Percentiles rank a stretch among this genome's conserved stretches.
Conservation (phyloP, 257 asterid species). For the Oldenlandia corymbosa region DNA sequence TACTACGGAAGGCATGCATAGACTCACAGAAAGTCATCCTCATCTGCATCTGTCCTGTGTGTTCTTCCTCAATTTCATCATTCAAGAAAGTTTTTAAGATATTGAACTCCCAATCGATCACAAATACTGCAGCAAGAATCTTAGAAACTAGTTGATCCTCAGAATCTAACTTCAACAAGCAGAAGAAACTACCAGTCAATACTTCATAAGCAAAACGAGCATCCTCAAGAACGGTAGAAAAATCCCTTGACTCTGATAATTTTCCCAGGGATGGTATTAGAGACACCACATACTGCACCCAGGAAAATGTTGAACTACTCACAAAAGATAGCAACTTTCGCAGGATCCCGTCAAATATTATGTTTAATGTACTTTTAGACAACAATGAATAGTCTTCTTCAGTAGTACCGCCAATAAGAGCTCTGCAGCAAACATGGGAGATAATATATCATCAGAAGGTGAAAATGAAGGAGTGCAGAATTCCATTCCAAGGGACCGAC, state of each 20-base stretch:
- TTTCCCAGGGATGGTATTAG: conserved; percentile 33
- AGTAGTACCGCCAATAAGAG: conserved; percentile 72
- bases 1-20: conserved; percentile 43
- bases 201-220: conserved; percentile 68
- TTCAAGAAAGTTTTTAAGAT: conserved; percentile 38
- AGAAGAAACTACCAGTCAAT: conserved; percentile 63
- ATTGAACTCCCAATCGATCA: conserved; percentile 76
- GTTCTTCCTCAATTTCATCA: conserved; percentile 43
- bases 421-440: conserved; percentile 49
- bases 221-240: conserved; percentile 51
- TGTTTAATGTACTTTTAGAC: conserved; percentile 39
- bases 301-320: conserved; percentile 56
- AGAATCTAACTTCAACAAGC: conserved; percentile 41
- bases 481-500: background rate
- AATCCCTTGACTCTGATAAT: conserved; percentile 28
- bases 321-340: conserved; percentile 51
- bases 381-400: conserved; percentile 56
- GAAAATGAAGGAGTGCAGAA: background rate
- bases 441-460: conserved; percentile 11
- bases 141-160: conserved; percentile 59
- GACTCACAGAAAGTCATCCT: conserved; percentile 61
- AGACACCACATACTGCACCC: conserved; percentile 69
- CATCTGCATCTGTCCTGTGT: conserved; percentile 30
- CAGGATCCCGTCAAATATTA: conserved; percentile 53
- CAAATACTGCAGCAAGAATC: conserved; percentile 53